Conservation (phyloP, 2,329 filamentous ascomycete genomes). For the Fusarium subglutinans region DNA sequence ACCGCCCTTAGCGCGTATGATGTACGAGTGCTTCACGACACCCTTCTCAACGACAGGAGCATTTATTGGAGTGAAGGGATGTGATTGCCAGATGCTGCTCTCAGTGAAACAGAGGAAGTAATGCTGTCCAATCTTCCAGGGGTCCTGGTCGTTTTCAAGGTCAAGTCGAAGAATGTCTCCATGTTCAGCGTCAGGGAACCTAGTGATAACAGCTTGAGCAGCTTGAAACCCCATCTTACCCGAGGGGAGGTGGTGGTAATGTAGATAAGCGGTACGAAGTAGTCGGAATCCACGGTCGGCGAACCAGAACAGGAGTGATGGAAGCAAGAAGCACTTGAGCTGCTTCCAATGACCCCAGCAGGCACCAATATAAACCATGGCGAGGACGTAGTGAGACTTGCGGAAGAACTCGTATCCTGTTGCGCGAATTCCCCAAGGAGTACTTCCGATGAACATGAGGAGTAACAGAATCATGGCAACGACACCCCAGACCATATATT, state of each 20-base stretch:
- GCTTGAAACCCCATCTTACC: slow-evolving; percentile 63
- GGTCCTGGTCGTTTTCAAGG: slow-evolving; percentile 67
- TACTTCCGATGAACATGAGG: slow-evolving; percentile 68
- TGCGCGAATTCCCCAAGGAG: slow-evolving; percentile 63
- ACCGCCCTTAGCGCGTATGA: slow-evolving; percentile 66
- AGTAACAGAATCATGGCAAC: slow-evolving; percentile 73
- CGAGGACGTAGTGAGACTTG: slow-evolving; percentile 77
- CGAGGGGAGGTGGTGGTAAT: slow-evolving; percentile 61
- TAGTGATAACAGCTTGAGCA: slow-evolving; percentile 54
- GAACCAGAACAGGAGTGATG: slow-evolving; percentile 71
- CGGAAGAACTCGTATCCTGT: slow-evolving; percentile 83
- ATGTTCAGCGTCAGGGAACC: slow-evolving; percentile 64
- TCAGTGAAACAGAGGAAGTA: slow-evolving; percentile 76
- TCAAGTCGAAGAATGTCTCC: slow-evolving; percentile 74
- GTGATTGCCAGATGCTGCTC: slow-evolving; percentile 75
- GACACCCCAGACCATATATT: slow-evolving; percentile 78
- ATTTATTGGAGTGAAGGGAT: slow-evolving; percentile 74
- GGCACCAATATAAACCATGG: slow-evolving; percentile 77
- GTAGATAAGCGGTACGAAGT: slow-evolving; percentile 66
- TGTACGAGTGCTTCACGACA: slow-evolving; percentile 61
- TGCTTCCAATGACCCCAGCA: slow-evolving; percentile 79
- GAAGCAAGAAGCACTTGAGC: slow-evolving; percentile 74
- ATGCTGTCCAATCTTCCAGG: slow-evolving; percentile 75
- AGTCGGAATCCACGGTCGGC: slow-evolving; percentile 70
- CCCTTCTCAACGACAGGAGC: slow-evolving; percentile 55